Conservation (phyloP, 192 early-diverging fungal species). For the Mortierella antarctica region DNA sequence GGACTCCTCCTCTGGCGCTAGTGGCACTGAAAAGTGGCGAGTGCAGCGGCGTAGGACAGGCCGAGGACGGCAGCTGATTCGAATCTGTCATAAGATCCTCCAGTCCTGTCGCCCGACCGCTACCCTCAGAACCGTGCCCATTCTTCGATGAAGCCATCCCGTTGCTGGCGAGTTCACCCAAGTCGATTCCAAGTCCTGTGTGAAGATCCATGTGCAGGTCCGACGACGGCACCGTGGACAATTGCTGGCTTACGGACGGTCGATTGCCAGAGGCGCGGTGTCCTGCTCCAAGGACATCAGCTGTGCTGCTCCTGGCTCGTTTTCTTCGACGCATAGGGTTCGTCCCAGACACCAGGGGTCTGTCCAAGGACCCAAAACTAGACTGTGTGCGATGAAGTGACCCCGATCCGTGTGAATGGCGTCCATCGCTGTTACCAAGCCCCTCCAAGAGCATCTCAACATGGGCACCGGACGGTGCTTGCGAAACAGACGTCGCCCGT, state of each 20-base stretch:
- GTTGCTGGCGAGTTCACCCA: background rate
- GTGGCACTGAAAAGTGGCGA: slow-evolving; percentile 57
- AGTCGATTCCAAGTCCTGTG: slow-evolving; percentile 16
- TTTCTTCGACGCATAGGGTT: slow-evolving; percentile 11
- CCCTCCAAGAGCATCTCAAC: slow-evolving; percentile 22
- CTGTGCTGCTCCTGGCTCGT: slow-evolving; percentile 3
- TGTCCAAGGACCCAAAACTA: slow-evolving; percentile 1
- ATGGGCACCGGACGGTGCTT: slow-evolving; percentile 18
- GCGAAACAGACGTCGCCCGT: background rate
- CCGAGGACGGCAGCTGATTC: slow-evolving; percentile 53
- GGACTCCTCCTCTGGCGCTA: slow-evolving; percentile 12
- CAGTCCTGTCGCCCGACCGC: background rate
- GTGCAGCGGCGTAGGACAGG: slow-evolving; percentile 55
- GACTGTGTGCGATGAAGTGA: slow-evolving; percentile 14
- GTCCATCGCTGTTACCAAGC: background rate
- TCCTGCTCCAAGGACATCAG: background rate
- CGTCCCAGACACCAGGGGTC: background rate
- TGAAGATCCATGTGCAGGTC: slow-evolving; percentile 8
- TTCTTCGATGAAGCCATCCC: background rate
- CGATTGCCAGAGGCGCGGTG: background rate
- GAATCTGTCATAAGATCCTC: slow-evolving; percentile 47
- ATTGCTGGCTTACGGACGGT: background rate
- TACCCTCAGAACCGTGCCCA: background rate
- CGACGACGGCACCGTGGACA: background rate
- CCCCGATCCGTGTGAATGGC: background rate